Evolutionary conservation across 2,329 filamentous ascomycete genomes (phyloP), one percentile per base, ranked within the genome.

Genomic region (Fusarium mexicanum): DNA sequence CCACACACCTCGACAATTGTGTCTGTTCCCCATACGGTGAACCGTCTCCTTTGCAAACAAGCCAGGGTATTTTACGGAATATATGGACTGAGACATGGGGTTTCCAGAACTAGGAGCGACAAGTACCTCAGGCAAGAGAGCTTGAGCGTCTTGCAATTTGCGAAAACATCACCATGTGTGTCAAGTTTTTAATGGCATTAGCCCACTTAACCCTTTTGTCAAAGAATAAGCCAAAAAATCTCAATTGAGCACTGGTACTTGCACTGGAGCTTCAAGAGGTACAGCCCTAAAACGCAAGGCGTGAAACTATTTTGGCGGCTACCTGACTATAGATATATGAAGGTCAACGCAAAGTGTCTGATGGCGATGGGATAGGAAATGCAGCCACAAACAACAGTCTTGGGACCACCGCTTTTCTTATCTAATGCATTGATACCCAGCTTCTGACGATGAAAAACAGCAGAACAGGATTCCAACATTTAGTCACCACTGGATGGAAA

Each of bases 141-240:
- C 63, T 61, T 53, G 51, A 65, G 60, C 47, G 47, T 57, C 58
- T 61, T 68, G 54, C 59, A 50, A 67, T 64, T 61, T 69, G 58
- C 66, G 59, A 40, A 64, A 63, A 48, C 43, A 68, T 66, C 57
- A 59, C 69, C 65, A 68, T 69, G 60, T 67, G 75, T 66, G 76
- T 78, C 75, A 76, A 78, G 73, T 74, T 71, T 69, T 67, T 60
- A 43, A 47, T 54, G 74, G 69, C 50, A 64, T 69, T 47, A 78
- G 44, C 65, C 77, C 77, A 78, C 68, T 76, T 61, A 61, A 72
- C 64, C 59, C 62, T 62, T 70, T 61, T 58, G 66, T 64, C 61
- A 61, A 67, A 74, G 69, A 48, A 70, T 59, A 40, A 51, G 59
- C 54, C 63, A 47, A 63, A 67, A 58, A 72, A 67, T 50, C 61